Percentiles rank a stretch among this genome's conserved stretches.
phyloP scores from a whole-genome alignment of 2,329 filamentous ascomycete species.

The Fusarium haematococcum region DNA sequence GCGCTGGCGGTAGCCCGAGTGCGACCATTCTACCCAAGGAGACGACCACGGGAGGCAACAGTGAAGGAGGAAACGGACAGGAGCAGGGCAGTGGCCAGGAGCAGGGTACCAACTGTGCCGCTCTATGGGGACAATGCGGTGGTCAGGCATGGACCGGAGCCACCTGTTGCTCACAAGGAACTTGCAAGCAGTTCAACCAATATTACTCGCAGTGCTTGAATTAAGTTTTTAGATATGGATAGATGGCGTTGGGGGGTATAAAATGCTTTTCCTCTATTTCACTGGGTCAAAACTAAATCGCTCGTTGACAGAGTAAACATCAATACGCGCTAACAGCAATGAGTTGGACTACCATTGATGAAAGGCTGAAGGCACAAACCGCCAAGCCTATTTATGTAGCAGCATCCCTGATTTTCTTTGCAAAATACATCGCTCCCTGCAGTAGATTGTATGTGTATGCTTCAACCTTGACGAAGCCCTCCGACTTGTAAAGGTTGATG shows the following conservation, averaged over 20 bases:
- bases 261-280: background rate
- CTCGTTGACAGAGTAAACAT: background rate
- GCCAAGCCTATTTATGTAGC: background rate
- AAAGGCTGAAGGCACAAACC: background rate
- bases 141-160: slow-evolving; percentile 15
- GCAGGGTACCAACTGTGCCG: background rate
- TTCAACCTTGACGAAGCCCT: slow-evolving; percentile 36
- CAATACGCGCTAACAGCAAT: background rate
- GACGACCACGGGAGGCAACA: background rate
- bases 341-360: background rate
- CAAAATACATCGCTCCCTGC: slow-evolving; percentile 37
- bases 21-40: background rate
- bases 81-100: background rate
- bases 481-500: slow-evolving; percentile 39
- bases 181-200: slow-evolving; percentile 14
- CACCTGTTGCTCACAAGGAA: slow-evolving; percentile 24
- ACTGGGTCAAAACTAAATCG: background rate
- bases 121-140: background rate
- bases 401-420: slow-evolving; percentile 9
- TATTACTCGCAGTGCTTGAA: slow-evolving; percentile 28
- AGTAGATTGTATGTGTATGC: slow-evolving; percentile 41
- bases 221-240: background rate
- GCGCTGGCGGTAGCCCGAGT: background rate
- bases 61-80: background rate
- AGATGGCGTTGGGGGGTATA: background rate